Percentiles rank a stretch among this genome's conserved stretches.
phyloP scores from a whole-genome alignment of 208 protist genomes.

The Trichomonas gallinae region DNA sequence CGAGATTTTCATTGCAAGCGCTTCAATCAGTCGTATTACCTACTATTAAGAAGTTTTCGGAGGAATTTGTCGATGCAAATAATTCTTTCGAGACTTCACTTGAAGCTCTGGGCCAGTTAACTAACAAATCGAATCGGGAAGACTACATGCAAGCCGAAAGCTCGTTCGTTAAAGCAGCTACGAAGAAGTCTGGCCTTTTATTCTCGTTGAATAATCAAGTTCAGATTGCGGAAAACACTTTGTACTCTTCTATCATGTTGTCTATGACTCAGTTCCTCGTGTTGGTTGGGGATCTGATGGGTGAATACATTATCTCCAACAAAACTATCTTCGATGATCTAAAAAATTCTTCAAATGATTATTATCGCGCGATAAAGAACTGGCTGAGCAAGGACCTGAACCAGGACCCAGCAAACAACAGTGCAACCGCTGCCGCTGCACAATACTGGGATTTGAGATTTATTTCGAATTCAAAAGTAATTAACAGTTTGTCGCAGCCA shows the following conservation, averaged over 20 bases:
- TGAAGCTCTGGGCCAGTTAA: background rate
- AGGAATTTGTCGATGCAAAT: background rate
- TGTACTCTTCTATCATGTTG: background rate
- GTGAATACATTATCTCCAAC: background rate
- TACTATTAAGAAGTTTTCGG: background rate
- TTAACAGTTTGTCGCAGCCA: background rate
- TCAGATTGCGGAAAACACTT: background rate
- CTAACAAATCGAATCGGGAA: background rate
- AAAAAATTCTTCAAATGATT: background rate
- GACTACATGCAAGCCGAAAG: background rate
- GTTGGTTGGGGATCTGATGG: background rate
- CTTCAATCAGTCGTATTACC: background rate
- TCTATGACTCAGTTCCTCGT: background rate
- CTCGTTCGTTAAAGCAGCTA: background rate
- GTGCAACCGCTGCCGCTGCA: background rate
- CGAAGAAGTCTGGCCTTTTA: background rate
- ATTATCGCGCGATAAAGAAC: background rate
- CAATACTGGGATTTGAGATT: background rate
- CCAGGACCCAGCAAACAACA: background rate
- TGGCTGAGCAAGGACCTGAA: background rate
- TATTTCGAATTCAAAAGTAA: background rate
- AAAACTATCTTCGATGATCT: background rate
- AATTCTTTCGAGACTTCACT: background rate
- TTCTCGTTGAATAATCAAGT: background rate
- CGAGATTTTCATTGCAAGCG: background rate